Base-by-base conservation (phyloP, 2,329 filamentous ascomycete species). In the Amauroascus niger region DNA sequence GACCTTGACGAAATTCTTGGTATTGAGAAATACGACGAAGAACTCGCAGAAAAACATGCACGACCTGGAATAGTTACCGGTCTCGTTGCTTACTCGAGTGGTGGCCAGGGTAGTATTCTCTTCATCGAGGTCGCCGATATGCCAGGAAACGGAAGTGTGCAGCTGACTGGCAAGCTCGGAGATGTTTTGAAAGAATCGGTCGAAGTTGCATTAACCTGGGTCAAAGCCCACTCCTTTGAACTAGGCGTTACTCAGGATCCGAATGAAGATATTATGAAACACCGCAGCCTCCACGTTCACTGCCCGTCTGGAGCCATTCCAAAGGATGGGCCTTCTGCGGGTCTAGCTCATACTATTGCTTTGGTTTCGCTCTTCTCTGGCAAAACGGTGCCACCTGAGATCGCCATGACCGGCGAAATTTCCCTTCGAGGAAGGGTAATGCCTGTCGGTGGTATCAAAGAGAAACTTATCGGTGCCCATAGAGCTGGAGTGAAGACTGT, bases 91-190 rank as follows among this genome's bases (percentile, higher is more conserved):
- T 98, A 96, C 74, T 88, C 85, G 64, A 86, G 85, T 3, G 91
- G 93, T 48, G 89, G 89, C 46, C 91, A 96, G 68, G 93, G 93
- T 58, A 90, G 87, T 65, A 98, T 98, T 64, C 79, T 98, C 53
- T 98, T 98, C 76, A 98, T 98, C 63, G 93, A 98, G 71, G 88
- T 96, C 43, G 88, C 91, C 9, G 90, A 95, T 66, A 97, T 97
- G 89, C 93, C 93, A 0, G 93, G 93, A 41, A 84, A 81, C 54
- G 93, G 93, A 32, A 84, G 86, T 51, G 88, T 98, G 33, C 93
- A 97, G 71, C 82, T 98, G 24, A 98, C 93, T 1, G 93, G 93
- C 57, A 97, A 95, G 69, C 82, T 98, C 6, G 93, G 93, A 59
- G 90, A 96, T 62, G 93, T 98, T 28, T 81, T 98, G 55, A 97